Base-by-base conservation (phyloP, 192 early-diverging fungal genomes). In the Podila verticillata region DNA sequence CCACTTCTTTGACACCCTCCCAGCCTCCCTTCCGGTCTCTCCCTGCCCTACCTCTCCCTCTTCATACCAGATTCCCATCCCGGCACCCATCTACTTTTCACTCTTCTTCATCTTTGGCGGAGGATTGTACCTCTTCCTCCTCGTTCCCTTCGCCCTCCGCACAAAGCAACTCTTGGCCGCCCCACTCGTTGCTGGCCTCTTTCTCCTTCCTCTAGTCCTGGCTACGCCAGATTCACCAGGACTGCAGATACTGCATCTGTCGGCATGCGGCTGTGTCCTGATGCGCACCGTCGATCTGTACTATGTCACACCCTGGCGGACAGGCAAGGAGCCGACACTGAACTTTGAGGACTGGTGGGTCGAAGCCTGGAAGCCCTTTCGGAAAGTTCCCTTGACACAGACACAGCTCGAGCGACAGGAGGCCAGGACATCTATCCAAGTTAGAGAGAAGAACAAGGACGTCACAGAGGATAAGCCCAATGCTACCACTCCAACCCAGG, bases 41-140 rank as follows among this genome's bases (percentile, higher is more conserved):
- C 68, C 63, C n/a, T 63, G 58, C 31, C 8, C 59, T 7, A 22
- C 68, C 10, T 39, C 15, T 9, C 20, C 22, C 0, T 57, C 67
- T 36, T n/a, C 68, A 12, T 62, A 39, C 28, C 75, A 72, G 30
- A 54, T 79, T 10, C 26, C 57, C 5, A 32, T 79, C 7, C 64
- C 75, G 5, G 20, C 66, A 49, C 36, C 61, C 4, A 39, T 32
- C 63, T 79, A 79, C 51, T 67, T 79, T 36, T 39, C 64, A 6
- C 65, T 79, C 64, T 79, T 79, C 49, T 67, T 72, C 69, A 71
- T 79, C 44, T 79, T 71, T 71, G 75, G 75, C 13, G 64, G 75
- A 7, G 60, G 75, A 10, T 69, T 79, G 65, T 79, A 79, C 39
- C 28, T 72, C 61, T 67, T 79, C 51, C 48, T 79, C 32, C 75